A percentile compares a stretch with the other conserved stretches of the same genome.
Evolutionary conservation across 768 basidiomycete genomes (phyloP).

Genomic region (Calocybe indica): DNA sequence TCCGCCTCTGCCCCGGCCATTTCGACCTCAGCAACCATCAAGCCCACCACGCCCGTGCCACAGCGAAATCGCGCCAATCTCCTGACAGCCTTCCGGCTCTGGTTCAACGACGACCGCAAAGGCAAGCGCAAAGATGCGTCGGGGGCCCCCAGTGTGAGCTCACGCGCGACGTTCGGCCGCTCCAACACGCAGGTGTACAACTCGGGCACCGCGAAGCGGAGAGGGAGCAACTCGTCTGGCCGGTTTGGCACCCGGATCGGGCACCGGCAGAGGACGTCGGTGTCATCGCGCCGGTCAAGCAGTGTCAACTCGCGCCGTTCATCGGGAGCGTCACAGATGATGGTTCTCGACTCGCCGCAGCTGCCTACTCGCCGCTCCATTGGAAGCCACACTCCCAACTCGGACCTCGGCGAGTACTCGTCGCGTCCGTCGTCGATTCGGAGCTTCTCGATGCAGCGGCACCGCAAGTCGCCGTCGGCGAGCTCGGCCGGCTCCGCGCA

Average conservation of each 20-base stretch:
- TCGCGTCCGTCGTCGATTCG: slow-evolving; percentile 84
- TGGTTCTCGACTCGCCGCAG: slow-evolving; percentile 56
- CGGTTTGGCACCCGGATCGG: slow-evolving; percentile 22
- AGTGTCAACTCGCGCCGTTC: slow-evolving; percentile 83
- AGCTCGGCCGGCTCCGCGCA: slow-evolving; percentile 70
- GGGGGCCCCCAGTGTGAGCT: slow-evolving; percentile 1
- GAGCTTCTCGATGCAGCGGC: slow-evolving; percentile 65
- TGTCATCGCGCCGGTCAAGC: slow-evolving; percentile 83
- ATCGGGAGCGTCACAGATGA: slow-evolving; percentile 44
- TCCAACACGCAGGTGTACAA: slow-evolving; percentile 5
- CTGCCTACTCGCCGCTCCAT: slow-evolving; percentile 64
- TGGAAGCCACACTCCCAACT: slow-evolving; percentile 82
- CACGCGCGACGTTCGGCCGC: slow-evolving; percentile 6
- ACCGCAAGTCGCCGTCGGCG: slow-evolving; percentile 71
- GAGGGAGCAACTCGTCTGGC: slow-evolving; percentile 35
- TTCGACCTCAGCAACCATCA: neutral
- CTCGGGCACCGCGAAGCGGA: slow-evolving; percentile 40
- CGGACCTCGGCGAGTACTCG: slow-evolving; percentile 71
- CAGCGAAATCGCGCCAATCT: slow-evolving; percentile 73
- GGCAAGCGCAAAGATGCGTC: slow-evolving; percentile 68
- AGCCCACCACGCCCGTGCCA: slow-evolving; percentile 14
- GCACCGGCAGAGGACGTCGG: slow-evolving; percentile 63
- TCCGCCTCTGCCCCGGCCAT: slow-evolving; percentile 27
- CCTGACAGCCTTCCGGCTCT: slow-evolving; percentile 77
- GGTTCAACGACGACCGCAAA: slow-evolving; percentile 91